Evolutionary conservation across 148 eudicot species (phyloP), one percentile per base, ranked within the genome.

Genomic region (Chenopodium formosanum): DNA sequence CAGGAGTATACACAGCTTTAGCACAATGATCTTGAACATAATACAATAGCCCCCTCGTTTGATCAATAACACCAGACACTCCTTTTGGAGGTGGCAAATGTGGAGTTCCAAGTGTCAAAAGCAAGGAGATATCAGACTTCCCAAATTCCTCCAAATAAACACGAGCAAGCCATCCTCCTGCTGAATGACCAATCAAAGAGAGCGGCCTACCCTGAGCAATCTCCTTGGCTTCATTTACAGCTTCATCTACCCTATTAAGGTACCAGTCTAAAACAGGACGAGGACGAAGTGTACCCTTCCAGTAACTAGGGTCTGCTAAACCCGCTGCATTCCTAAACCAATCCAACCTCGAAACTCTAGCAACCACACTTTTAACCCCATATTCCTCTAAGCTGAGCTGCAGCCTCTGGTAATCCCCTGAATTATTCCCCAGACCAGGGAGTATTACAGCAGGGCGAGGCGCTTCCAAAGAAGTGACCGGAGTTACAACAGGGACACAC

Each of bases 311-410:
- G 79, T 96, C 99, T 23, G 89, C 74, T 89, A 96, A 89, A 77
- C 99, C 99, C 76, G 99, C 98, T 78, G 99, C 99, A 87, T 96
- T 96, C 80, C 99, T 88, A 81, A 96, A 86, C 99, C 99, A 96
- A 85, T 96, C 99, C 75, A 91, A 50, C 75, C 99, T 91, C 58
- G 99, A 94, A 63, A 96, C 97, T 48, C 88, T 88, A 27, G 94
- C 90, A 60, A 89, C 89, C 69, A 91, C 94, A 4, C 90, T 85
- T 4, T 92, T 90, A 47, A 96, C 90, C 9, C 95, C 95, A 66
- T 92, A 94, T 44, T 87, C 94, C 73, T 89, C 85, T 82, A 96
- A 84, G 62, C 89, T 87, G 56, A 85, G 70, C 76, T 90, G 89
- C 65, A 96, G 80, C 71, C 87, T 86, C 74, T 89, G 76, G 78